Conservation (phyloP, 164 flowering plant genomes). For the Liquidambar formosana region DNA sequence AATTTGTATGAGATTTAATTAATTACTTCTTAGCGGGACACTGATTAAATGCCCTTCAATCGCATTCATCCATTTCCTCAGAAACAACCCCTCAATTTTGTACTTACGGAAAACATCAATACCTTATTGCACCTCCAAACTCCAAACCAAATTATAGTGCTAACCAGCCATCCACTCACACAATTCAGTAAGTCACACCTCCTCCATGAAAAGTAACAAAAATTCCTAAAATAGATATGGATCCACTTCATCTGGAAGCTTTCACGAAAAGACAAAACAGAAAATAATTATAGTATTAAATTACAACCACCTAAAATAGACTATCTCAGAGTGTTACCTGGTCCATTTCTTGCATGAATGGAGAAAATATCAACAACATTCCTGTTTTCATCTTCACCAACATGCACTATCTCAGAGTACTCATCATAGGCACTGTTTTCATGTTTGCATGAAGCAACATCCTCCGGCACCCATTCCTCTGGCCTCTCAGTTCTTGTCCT, state of each 20-base stretch:
- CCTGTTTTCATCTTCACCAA: conserved; percentile 35
- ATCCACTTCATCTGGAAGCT: not conserved
- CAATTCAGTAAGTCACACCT: not conserved
- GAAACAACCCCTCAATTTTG: not conserved
- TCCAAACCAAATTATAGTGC: not conserved
- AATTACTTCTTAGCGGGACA: too few relatives aligned
- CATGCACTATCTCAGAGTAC: conserved; percentile 34
- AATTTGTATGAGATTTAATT: too few relatives aligned
- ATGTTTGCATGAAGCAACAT: conserved; percentile 31
- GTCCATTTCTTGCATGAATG: conserved; percentile 43
- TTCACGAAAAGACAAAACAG: not conserved
- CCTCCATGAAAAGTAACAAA: not conserved
- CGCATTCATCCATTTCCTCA: not conserved
- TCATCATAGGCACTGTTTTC: conserved; percentile 22
- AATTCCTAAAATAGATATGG: not conserved
- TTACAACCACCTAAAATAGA: not conserved
- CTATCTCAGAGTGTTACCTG: conserved; percentile 35
- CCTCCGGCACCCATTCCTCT: conserved; percentile 87
- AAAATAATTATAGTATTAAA: not conserved
- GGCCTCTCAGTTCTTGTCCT: conserved; percentile 73
- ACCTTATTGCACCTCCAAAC: not conserved
- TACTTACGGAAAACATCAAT: not conserved
- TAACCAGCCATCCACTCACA: not conserved
- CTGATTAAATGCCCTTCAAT: not conserved
- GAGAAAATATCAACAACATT: conserved; percentile 75